Evolutionary conservation across 768 basidiomycete genomes (phyloP).

Genomic region (Kwoniella heveanensis): DNA sequence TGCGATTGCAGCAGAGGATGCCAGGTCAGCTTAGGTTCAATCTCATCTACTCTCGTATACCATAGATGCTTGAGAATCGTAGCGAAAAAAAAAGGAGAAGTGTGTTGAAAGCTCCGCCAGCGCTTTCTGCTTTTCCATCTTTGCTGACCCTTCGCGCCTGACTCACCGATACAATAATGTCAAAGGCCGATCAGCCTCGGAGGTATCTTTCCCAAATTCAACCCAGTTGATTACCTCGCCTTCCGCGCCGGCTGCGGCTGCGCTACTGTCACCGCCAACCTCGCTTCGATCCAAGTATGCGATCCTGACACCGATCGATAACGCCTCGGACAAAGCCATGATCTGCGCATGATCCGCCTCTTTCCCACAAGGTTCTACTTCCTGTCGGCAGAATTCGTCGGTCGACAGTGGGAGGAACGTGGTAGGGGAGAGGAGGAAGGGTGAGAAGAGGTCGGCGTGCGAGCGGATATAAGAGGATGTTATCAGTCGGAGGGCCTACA

Average conservation of each 20-base stretch:
- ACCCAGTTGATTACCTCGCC: conserved; percentile 56
- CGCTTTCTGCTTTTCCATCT: neutral
- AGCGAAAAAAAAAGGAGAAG: too few relatives aligned
- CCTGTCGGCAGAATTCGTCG: conserved; percentile 70
- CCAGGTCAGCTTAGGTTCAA: neutral
- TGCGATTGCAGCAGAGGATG: too few relatives aligned
- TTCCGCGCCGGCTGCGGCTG: neutral
- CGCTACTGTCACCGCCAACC: conserved; percentile 12
- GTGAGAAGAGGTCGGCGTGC: conserved; percentile 65
- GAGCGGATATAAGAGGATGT: conserved; percentile 80
- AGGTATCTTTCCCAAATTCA: conserved; percentile 58
- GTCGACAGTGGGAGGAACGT: conserved; percentile 64
- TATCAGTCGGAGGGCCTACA: conserved; percentile 74
- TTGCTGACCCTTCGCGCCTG: neutral
- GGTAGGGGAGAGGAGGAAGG: conserved; percentile 78
- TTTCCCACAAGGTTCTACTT: conserved; percentile 65
- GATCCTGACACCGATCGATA: conserved; percentile 69
- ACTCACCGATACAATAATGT: conserved; percentile 74
- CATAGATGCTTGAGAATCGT: too few relatives aligned
- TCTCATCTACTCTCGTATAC: conserved; percentile 3
- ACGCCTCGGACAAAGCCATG: conserved; percentile 69
- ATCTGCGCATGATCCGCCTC: conserved; percentile 78
- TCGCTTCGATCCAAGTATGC: conserved; percentile 77
- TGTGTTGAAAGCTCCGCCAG: too few relatives aligned
- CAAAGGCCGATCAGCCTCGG: conserved; percentile 60